phyloP scores from a whole-genome alignment of 371 early-diverging fungal genomes.

The Fennellomyces sp. region DNA sequence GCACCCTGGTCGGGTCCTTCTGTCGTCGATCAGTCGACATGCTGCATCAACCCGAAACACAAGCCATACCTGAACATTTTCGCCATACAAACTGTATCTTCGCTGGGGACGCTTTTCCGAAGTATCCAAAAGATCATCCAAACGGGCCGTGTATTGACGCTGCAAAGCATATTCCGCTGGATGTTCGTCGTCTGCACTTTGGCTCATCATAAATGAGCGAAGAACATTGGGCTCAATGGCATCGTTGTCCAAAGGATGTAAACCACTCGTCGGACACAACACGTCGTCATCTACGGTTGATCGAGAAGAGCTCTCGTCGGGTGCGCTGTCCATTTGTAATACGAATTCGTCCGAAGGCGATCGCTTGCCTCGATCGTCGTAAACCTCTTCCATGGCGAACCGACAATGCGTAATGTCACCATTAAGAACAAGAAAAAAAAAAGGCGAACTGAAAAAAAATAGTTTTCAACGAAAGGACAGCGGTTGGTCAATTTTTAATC shows the following conservation, averaged over 20 bases:
- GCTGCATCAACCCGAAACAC: background rate
- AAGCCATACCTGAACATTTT: slow-evolving; percentile 23
- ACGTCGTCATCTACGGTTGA: slow-evolving; percentile 6
- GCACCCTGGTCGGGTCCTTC: slow-evolving; percentile 34
- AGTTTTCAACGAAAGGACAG: background rate
- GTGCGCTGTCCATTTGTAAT: slow-evolving; percentile 7
- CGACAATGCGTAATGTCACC: background rate
- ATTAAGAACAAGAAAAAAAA: slow-evolving; percentile 2
- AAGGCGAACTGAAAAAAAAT: slow-evolving; percentile 9
- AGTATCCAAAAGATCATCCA: slow-evolving; percentile 22
- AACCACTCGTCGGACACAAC: background rate
- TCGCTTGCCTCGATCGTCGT: slow-evolving; percentile 12
- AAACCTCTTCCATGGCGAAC: slow-evolving; percentile 14
- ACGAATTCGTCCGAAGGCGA: slow-evolving; percentile 13
- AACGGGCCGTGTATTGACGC: slow-evolving; percentile 19
- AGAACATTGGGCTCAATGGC: slow-evolving; percentile 10
- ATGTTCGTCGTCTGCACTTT: background rate
- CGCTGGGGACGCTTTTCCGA: slow-evolving; percentile 13
- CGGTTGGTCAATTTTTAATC: background rate
- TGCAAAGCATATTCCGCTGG: slow-evolving; percentile 3
- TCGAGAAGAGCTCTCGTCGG: background rate
- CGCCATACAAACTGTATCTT: slow-evolving; percentile 32
- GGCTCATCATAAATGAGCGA: background rate
- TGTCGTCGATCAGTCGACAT: background rate
- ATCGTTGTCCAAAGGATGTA: slow-evolving; percentile 9